Conservation (phyloP, 1,284 basidiomycete species). For the Ceratobasidium sp. region DNA sequence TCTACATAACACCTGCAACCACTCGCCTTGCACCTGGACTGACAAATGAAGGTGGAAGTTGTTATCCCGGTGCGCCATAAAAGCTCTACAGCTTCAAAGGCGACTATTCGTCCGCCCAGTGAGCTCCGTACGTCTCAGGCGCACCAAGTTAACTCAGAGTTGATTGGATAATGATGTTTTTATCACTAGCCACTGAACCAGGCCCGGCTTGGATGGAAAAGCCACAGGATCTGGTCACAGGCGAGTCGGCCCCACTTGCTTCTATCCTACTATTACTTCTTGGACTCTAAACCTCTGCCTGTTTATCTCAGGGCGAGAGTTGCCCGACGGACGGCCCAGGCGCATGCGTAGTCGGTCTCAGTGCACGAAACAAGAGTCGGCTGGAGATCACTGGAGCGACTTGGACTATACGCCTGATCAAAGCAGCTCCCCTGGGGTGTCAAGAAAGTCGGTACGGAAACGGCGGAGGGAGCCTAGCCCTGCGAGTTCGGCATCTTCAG, state of each 20-base stretch:
- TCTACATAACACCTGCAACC: too few species aligned
- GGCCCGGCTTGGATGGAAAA: too few species aligned
- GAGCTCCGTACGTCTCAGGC: not conserved
- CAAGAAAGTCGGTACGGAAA: not conserved
- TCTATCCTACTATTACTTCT: too few species aligned
- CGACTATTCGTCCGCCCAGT: too few species aligned
- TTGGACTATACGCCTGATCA: not conserved
- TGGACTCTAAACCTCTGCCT: too few species aligned
- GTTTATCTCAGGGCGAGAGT: too few species aligned
- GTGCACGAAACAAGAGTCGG: not conserved
- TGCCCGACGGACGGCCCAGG: too few species aligned
- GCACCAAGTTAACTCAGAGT: too few species aligned
- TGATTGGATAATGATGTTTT: too few species aligned
- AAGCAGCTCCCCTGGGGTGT: not conserved
- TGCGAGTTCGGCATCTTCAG: constrained; percentile 7
- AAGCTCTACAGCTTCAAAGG: not conserved
- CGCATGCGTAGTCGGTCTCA: not conserved
- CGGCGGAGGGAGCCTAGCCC: constrained; percentile 3
- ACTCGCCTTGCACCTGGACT: not conserved
- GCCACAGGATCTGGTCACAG: too few species aligned
- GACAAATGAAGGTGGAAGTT: constrained; percentile 9
- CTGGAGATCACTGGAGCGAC: not conserved
- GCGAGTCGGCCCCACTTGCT: too few species aligned
- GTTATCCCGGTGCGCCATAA: not conserved
- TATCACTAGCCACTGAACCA: too few species aligned